phyloP scores from a whole-genome alignment of 169 alveolate genomes.

The Babesia ovata region DNA sequence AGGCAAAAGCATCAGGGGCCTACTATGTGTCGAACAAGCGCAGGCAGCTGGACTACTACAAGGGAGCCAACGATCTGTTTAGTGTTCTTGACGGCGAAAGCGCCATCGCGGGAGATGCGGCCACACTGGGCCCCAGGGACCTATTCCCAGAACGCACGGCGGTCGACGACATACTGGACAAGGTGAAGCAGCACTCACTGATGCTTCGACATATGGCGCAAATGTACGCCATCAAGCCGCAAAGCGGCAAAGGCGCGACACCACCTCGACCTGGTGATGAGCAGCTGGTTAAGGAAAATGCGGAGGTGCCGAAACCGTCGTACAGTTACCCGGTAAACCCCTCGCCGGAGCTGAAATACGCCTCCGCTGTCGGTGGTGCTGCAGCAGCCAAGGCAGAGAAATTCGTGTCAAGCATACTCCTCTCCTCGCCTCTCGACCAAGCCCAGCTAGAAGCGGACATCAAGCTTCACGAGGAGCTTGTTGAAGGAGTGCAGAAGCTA shows the following conservation, averaged over 20 bases:
- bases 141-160: constrained; percentile 5
- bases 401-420: constrained; percentile 14
- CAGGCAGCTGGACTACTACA: constrained; percentile 31
- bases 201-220: constrained; percentile 36
- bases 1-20: not conserved
- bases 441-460: constrained; percentile 31
- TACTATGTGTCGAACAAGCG: constrained; percentile 22
- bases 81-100: not conserved
- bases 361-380: no score
- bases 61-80: constrained; percentile 17
- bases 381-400: not conserved
- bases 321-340: no score
- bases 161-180: constrained; percentile 21
- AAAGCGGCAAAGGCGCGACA: not conserved
- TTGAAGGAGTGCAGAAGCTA: constrained; percentile 20
- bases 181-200: constrained; percentile 28
- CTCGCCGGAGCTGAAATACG: no score
- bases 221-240: constrained; percentile 12
- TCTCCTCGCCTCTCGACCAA: constrained; percentile 18
- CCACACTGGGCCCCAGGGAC: constrained; percentile 18
- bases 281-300: not conserved
- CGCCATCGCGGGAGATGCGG: not conserved
- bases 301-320: not conserved
- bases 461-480: constrained; percentile 27
- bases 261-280: not conserved